phyloP scores from a whole-genome alignment of 2,329 filamentous ascomycete species.

The Neofusicoccum umdonicola region DNA sequence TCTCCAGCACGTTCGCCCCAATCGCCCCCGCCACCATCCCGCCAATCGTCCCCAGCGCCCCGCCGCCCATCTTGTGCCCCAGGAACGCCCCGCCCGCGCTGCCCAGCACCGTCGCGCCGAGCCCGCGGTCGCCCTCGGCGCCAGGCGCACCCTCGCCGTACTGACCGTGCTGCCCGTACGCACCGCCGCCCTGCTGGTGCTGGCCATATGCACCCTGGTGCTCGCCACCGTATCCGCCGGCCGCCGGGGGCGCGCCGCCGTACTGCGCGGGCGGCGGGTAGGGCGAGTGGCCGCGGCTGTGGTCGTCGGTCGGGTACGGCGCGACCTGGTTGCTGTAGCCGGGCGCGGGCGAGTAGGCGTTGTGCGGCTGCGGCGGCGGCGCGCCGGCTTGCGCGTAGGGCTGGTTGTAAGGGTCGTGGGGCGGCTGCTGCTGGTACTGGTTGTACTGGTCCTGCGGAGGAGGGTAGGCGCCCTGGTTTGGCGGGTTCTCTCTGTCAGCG shows the following conservation, averaged over 20 bases:
- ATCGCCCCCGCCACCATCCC: conserved; percentile 54
- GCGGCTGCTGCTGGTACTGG: background rate
- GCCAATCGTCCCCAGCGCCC: conserved; percentile 51
- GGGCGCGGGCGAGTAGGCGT: conserved; percentile 7
- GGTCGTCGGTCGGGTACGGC: conserved; percentile 3
- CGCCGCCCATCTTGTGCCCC: conserved; percentile 55
- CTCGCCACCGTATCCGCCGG: background rate
- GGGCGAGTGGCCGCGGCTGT: conserved; percentile 31
- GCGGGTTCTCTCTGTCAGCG: background rate
- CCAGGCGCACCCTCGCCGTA: conserved; percentile 24
- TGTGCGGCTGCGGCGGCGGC: conserved; percentile 18
- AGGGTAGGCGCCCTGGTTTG: conserved; percentile 29
- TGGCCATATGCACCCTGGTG: conserved; percentile 21
- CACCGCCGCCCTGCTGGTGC: conserved; percentile 18
- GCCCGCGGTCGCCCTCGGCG: conserved; percentile 53
- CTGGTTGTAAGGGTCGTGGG: conserved; percentile 30
- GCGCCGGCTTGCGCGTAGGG: background rate
- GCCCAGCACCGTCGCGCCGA: conserved; percentile 55
- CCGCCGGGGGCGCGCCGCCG: background rate
- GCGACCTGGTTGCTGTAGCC: conserved; percentile 16
- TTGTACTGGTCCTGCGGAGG: conserved; percentile 32
- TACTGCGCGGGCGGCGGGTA: conserved; percentile 22
- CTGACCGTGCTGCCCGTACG: conserved; percentile 26
- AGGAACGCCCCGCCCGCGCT: conserved; percentile 56
- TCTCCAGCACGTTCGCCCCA: conserved; percentile 54